These are phyloP conservation scores for Plectosphaerella sp. DNA, from an alignment of 2,329 filamentous ascomycete species.

Conservation along the genomic window DNA sequence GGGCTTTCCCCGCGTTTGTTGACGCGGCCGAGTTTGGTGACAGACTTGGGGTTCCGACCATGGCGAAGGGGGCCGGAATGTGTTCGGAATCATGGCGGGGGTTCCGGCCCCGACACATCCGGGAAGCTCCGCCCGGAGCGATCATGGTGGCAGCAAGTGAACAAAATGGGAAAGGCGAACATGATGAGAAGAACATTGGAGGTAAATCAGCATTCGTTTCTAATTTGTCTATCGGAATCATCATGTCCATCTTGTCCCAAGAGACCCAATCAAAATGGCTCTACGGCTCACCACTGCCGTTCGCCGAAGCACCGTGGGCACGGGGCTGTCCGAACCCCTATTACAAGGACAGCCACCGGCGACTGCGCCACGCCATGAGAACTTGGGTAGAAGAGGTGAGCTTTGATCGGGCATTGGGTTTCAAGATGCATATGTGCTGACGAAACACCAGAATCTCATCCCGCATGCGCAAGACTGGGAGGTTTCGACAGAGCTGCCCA, in stretches of 20 bases:
- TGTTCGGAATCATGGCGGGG: neutral
- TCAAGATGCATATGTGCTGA: neutral
- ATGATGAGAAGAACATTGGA: neutral
- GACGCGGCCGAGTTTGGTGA: too few relatives aligned
- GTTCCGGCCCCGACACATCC: neutral
- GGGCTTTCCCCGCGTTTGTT: too few relatives aligned
- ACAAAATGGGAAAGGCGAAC: neutral
- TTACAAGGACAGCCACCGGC: constrained; percentile 9
- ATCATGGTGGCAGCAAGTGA: neutral
- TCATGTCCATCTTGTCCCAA: constrained; percentile 4
- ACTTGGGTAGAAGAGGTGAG: constrained; percentile 10
- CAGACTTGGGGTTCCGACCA: neutral
- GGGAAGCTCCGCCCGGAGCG: neutral
- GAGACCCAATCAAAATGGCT: constrained; percentile 5
- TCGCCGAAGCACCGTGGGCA: constrained; percentile 9
- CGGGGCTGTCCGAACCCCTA: constrained; percentile 8
- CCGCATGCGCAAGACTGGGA: constrained; percentile 9
- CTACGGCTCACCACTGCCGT: constrained; percentile 7
- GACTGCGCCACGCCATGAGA: constrained; percentile 10
- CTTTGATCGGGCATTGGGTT: too few relatives aligned
- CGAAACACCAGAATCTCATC: constrained; percentile 5
- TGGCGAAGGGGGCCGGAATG: neutral
- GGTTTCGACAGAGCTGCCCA: constrained; percentile 1
- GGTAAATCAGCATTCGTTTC: too few relatives aligned
- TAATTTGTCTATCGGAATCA: neutral